These are phyloP conservation scores for Aspergillus baeticus DNA, from an alignment of 495 filamentous ascomycete genomes.

Conservation along the genomic window DNA sequence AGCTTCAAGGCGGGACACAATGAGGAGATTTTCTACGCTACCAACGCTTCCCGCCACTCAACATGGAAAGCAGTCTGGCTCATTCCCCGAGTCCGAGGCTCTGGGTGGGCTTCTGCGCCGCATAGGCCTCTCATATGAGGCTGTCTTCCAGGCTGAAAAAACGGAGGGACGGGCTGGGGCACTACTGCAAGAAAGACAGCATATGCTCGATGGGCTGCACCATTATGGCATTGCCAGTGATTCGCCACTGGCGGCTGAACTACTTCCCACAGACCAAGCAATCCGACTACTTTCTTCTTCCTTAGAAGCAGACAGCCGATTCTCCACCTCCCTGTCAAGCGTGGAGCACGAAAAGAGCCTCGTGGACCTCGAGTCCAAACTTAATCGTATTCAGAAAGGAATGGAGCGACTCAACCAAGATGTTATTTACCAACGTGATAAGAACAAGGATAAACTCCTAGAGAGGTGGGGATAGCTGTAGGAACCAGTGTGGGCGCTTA, in stretches of 20 bases:
- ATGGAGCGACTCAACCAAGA: conserved; percentile 35
- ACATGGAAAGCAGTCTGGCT: conserved; percentile 12
- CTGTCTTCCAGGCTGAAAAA: conserved; percentile 26
- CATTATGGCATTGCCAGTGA: conserved; percentile 30
- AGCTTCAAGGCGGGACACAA: conserved; percentile 30
- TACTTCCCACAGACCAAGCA: conserved; percentile 32
- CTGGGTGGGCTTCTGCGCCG: conserved; percentile 39
- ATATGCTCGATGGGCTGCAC: conserved; percentile 27
- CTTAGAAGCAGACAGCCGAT: conserved; percentile 32
- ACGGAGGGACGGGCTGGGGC: conserved; percentile 18
- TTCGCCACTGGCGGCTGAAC: conserved; percentile 28
- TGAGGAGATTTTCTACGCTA: conserved; percentile 31
- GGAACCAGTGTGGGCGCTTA: background rate
- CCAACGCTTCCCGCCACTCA: conserved; percentile 16
- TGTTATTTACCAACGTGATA: conserved; percentile 36
- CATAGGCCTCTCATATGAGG: conserved; percentile 34
- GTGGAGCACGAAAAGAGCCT: conserved; percentile 26
- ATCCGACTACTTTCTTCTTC: conserved; percentile 32
- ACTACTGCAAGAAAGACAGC: conserved; percentile 31
- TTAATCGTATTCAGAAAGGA: conserved; percentile 33
- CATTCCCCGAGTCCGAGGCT: conserved; percentile 25
- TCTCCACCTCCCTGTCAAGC: conserved; percentile 30
- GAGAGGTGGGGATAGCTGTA: conserved; percentile 27
- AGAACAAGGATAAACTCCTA: conserved; percentile 30
- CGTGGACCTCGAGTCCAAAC: conserved; percentile 27